A percentile compares a stretch with the other conserved stretches of the same genome.
phyloP scores from a whole-genome alignment of 257 asterid genomes.

The Hygrophila difformis region DNA sequence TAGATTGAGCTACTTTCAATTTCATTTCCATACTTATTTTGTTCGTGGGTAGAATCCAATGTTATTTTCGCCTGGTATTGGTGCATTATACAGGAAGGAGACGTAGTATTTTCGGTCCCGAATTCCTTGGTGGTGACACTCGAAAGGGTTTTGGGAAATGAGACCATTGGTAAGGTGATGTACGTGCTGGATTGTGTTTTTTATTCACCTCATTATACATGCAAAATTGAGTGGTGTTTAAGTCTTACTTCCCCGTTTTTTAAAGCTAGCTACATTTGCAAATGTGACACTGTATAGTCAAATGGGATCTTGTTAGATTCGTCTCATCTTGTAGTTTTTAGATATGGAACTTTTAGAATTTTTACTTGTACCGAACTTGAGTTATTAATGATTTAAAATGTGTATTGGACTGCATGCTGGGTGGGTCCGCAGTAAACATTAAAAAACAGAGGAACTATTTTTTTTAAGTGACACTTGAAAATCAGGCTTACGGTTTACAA shows the following conservation, averaged over 20 bases:
- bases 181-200: conserved; percentile 1
- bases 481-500: conserved; percentile 4
- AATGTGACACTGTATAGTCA: too few species aligned
- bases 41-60: conserved; percentile 1
- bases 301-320: too few species aligned
- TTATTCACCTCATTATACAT: neutral
- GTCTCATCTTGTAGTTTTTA: too few species aligned
- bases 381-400: too few species aligned
- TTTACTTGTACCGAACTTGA: too few species aligned
- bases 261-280: too few species aligned
- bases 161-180: conserved; percentile 59
- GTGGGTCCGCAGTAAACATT: too few species aligned
- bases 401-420: too few species aligned
- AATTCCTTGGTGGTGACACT: conserved; percentile 86
- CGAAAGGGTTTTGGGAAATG: conserved; percentile 93
- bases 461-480: conserved; percentile 7
- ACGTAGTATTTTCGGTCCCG: conserved; percentile 78
- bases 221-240: conserved; percentile 6
- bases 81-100: conserved; percentile 55
- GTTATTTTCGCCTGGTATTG: neutral
- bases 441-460: too few species aligned
- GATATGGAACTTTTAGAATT: too few species aligned
- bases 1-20: conserved; percentile 3
- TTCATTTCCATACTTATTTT: conserved; percentile 4
- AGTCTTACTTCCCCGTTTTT: neutral